Evolutionary conservation across 1,284 basidiomycete genomes (phyloP).

Genomic region (Irpex sp.): DNA sequence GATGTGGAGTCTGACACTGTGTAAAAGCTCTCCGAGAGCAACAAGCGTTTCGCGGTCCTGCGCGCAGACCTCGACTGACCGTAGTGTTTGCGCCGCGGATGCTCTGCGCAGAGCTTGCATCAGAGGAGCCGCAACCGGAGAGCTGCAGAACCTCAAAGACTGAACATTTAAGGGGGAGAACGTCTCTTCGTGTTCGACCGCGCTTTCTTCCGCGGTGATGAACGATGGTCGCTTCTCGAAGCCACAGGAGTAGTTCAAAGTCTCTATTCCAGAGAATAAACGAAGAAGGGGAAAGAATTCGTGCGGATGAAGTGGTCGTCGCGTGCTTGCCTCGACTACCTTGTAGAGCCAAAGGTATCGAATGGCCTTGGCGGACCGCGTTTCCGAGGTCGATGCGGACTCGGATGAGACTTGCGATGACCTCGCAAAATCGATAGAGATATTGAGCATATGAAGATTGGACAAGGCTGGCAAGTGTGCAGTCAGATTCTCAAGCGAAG

Average conservation of each 20-base stretch:
- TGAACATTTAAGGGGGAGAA: background rate
- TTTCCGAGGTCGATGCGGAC: background rate
- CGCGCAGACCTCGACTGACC: background rate
- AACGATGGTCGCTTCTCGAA: background rate
- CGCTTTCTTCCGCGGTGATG: background rate
- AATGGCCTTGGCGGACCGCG: background rate
- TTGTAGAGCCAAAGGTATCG: slow-evolving; percentile 3
- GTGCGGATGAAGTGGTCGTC: background rate
- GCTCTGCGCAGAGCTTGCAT: background rate
- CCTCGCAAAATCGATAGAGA: background rate
- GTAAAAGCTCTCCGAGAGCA: background rate
- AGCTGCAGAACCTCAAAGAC: slow-evolving; percentile 2
- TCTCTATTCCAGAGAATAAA: background rate
- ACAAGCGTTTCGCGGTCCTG: slow-evolving; percentile 1
- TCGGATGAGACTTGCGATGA: background rate
- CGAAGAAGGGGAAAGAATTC: background rate
- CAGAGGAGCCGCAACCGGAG: background rate
- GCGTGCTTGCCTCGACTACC: background rate
- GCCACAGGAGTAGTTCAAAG: background rate
- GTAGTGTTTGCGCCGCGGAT: background rate
- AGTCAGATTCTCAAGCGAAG: background rate
- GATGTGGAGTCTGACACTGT: background rate
- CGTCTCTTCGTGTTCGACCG: background rate
- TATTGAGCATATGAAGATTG: slow-evolving; percentile 1
- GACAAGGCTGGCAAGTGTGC: background rate